Conservation (phyloP, 768 basidiomycete species). For the Mycena rebaudengoi region DNA sequence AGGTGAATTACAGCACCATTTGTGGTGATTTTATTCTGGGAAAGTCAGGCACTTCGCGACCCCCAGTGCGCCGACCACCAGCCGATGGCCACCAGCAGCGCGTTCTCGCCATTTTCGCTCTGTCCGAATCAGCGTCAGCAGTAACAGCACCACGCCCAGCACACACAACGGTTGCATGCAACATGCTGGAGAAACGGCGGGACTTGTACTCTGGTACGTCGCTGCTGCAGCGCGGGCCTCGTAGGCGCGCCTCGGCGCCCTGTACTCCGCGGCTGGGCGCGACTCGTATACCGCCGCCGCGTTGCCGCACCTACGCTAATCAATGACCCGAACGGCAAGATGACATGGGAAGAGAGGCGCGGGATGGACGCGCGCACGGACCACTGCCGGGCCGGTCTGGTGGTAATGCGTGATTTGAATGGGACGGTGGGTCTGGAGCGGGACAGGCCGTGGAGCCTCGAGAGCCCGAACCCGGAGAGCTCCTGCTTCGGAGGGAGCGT, state of each 20-base stretch:
- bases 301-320: constrained; percentile 48
- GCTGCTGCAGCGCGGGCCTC: too few relatives aligned
- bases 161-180: constrained; percentile 7
- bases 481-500: constrained; percentile 24
- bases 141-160: constrained; percentile 38
- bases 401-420: constrained; percentile 73
- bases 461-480: constrained; percentile 17
- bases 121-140: constrained; percentile 62
- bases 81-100: neutral
- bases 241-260: too few relatives aligned
- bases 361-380: constrained; percentile 42
- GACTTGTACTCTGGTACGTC: too few relatives aligned
- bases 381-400: constrained; percentile 51
- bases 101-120: constrained; percentile 84
- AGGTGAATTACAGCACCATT: too few relatives aligned
- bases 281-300: constrained; percentile 33
- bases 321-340: constrained; percentile 39
- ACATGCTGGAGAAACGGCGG: constrained; percentile 39
- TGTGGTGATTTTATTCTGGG: too few relatives aligned
- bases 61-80: too few relatives aligned
- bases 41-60: too few relatives aligned
- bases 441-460: constrained; percentile 32
- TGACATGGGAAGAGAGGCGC: constrained; percentile 53
- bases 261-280: too few relatives aligned
- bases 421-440: constrained; percentile 56